A percentile compares a stretch with the other conserved stretches of the same genome.
Evolutionary conservation across 129 eudicot genomes (phyloP).

Genomic region (Pseudognaphalium luteoalbum): DNA sequence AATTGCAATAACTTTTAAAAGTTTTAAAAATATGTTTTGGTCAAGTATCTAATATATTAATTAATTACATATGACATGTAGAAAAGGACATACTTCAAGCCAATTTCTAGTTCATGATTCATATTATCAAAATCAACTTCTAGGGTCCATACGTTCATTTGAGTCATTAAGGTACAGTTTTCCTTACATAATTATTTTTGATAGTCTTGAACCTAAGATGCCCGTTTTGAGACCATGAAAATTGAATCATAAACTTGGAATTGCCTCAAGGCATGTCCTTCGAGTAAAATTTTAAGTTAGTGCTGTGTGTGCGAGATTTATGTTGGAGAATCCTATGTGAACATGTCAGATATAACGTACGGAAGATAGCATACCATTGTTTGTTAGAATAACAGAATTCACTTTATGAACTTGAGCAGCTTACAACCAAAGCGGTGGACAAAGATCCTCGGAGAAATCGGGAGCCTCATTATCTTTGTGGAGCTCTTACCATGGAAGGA

Average conservation of each 20-base stretch:
- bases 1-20: too few relatives aligned
- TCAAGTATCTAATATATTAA: too few relatives aligned
- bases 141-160: neutral
- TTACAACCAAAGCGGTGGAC: slow-evolving; percentile 64
- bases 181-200: neutral
- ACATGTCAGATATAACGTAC: neutral
- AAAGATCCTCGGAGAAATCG: slow-evolving; percentile 68
- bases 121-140: neutral
- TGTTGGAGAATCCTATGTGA: neutral
- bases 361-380: neutral
- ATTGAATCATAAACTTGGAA: neutral
- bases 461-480: slow-evolving; percentile 75
- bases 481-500: slow-evolving; percentile 59
- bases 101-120: neutral
- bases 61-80: neutral
- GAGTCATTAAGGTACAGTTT: neutral
- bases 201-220: neutral
- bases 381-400: neutral
- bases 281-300: neutral
- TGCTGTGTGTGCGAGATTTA: neutral
- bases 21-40: too few relatives aligned
- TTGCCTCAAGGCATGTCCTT: neutral
- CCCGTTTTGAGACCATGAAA: neutral
- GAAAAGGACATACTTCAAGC: neutral
- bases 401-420: slow-evolving; percentile 43